Evolutionary conservation across 2,329 filamentous ascomycete species (phyloP).

Genomic region (Berkeleyomyces rouxiae): DNA sequence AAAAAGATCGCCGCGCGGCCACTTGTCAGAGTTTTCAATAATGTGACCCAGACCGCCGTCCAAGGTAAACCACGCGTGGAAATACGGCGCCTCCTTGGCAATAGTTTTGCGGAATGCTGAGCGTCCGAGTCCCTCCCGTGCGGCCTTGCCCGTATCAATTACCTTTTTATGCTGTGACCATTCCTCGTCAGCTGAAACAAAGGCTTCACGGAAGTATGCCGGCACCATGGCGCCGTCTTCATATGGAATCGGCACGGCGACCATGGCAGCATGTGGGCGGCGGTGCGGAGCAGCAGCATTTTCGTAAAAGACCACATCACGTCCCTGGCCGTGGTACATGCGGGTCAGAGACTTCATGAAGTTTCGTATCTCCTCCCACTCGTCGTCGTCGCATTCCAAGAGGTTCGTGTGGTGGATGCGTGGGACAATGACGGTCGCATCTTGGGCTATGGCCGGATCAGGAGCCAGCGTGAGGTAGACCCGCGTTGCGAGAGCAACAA

Average conservation of each 20-base stretch:
- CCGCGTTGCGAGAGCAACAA: constrained; percentile 72
- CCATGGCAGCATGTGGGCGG: constrained; percentile 69
- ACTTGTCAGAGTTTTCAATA: constrained; percentile 68
- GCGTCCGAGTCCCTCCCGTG: constrained; percentile 55
- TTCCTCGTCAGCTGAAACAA: constrained; percentile 73
- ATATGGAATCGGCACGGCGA: constrained; percentile 75
- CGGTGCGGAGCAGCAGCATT: constrained; percentile 72
- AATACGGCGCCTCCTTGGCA: constrained; percentile 95
- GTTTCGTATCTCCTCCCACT: constrained; percentile 97
- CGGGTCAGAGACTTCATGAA: constrained; percentile 95
- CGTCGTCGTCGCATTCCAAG: constrained; percentile 95
- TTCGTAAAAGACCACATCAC: constrained; percentile 92
- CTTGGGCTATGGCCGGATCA: constrained; percentile 69
- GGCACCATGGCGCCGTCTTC: constrained; percentile 81
- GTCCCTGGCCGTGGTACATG: constrained; percentile 86
- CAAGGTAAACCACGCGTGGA: constrained; percentile 88
- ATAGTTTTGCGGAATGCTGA: constrained; percentile 66
- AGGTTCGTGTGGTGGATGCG: constrained; percentile 76
- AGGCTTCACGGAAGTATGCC: constrained; percentile 90
- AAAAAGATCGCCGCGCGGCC: constrained; percentile 86
- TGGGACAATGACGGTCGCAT: constrained; percentile 76
- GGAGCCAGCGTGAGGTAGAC: constrained; percentile 80
- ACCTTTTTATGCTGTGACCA: constrained; percentile 93
- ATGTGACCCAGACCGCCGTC: constrained; percentile 88
- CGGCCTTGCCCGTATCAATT: constrained; percentile 61